A percentile compares a stretch with the other conserved stretches of the same genome.
These are phyloP conservation scores for Apiotrichum sp. DNA, from an alignment of 1,284 basidiomycete species.

Conservation along the genomic window DNA sequence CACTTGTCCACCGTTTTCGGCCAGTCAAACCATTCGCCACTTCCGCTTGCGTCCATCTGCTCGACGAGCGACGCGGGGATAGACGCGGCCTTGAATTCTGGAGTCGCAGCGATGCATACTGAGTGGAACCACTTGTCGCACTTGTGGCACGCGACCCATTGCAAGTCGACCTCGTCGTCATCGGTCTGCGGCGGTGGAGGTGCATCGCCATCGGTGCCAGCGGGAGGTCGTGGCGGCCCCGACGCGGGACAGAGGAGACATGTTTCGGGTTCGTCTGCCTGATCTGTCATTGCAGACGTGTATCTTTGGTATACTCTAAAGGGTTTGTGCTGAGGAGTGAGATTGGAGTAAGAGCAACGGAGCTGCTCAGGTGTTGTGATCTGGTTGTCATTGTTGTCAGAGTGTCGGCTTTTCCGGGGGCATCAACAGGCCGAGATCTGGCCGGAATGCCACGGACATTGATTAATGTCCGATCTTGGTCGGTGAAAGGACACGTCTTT, in stretches of 20 bases:
- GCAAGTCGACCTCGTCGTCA: constrained; percentile 13
- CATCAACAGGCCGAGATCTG: too few species aligned
- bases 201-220: background rate
- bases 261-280: constrained; percentile 16
- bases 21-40: constrained; percentile 38
- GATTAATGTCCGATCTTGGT: too few species aligned
- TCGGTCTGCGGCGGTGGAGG: background rate
- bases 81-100: constrained; percentile 11
- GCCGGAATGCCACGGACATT: too few species aligned
- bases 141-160: constrained; percentile 43
- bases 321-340: too few species aligned
- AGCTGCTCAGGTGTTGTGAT: too few species aligned
- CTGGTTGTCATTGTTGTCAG: too few species aligned
- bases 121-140: constrained; percentile 44
- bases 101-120: constrained; percentile 27
- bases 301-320: too few species aligned
- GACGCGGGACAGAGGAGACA: constrained; percentile 20
- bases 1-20: constrained; percentile 35
- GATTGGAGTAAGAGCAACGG: too few species aligned
- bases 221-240: constrained; percentile 12
- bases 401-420: too few species aligned
- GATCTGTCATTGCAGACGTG: background rate
- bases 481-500: too few species aligned
- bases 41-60: constrained; percentile 17
- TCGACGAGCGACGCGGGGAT: constrained; percentile 26